A percentile compares a stretch with the other conserved stretches of the same genome.
Evolutionary conservation across 441 rosid genomes (phyloP).

Genomic region (Lepidium campestre): DNA sequence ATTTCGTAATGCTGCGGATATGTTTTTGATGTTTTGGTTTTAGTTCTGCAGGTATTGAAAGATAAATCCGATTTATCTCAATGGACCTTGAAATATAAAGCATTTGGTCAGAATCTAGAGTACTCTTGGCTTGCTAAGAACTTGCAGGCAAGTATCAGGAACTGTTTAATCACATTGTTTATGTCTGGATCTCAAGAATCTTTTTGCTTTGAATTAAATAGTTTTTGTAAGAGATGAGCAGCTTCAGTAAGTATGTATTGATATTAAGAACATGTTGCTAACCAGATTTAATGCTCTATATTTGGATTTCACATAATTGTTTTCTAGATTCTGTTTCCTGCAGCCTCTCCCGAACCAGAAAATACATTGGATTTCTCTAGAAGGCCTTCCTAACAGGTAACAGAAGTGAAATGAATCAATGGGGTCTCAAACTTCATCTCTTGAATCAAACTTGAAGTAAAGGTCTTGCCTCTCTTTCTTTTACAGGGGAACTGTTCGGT

Average conservation of each 20-base stretch:
- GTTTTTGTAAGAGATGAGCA: neutral
- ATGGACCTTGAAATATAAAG: constrained; percentile 76
- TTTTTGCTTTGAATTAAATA: neutral
- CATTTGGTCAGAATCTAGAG: constrained; percentile 73
- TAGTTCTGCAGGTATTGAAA: constrained; percentile 45
- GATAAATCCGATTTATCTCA: constrained; percentile 73
- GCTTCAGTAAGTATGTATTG: neutral
- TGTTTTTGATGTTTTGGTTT: neutral
- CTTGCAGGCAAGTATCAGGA: constrained; percentile 47
- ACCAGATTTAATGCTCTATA: neutral
- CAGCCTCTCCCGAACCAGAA: constrained; percentile 90
- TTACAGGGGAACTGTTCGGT: constrained; percentile 85
- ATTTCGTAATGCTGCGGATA: neutral
- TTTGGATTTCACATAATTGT: constrained; percentile 1
- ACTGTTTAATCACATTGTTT: neutral
- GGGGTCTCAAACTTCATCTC: constrained; percentile 1
- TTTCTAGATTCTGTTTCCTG: constrained; percentile 13
- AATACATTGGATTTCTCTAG: constrained; percentile 93
- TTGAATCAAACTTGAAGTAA: constrained; percentile 14
- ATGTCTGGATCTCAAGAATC: neutral
- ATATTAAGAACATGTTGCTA: neutral
- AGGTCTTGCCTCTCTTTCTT: neutral
- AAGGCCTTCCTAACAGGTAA: constrained; percentile 89
- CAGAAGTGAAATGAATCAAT: neutral
- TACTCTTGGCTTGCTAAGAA: constrained; percentile 92